Conservation (phyloP, 495 filamentous ascomycete species). For the Neurospora sublineolata region DNA sequence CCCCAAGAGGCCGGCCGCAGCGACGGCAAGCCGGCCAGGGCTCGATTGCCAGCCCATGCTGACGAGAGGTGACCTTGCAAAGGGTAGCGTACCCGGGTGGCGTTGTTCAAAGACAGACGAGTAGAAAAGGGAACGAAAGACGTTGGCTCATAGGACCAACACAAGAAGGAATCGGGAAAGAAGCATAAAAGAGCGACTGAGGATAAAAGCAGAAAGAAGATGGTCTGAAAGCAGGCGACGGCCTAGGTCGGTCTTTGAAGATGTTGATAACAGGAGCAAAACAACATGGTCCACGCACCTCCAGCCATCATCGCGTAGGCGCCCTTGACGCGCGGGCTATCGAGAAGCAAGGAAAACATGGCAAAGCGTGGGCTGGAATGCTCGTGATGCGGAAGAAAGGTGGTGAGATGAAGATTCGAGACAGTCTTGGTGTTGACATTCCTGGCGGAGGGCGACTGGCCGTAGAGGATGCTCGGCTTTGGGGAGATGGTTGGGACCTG, state of each 20-base stretch:
- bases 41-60: conserved; percentile 15
- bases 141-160: not conserved
- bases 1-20: conserved; percentile 14
- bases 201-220: not conserved
- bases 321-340: not conserved
- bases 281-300: not conserved
- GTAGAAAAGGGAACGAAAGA: not conserved
- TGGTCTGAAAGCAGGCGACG: not conserved
- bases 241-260: conserved; percentile 1
- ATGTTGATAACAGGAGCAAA: not conserved
- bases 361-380: conserved; percentile 1
- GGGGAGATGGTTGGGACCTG: not conserved
- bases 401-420: not conserved
- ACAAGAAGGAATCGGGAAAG: not conserved
- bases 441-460: not conserved
- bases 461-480: not conserved
- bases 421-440: not conserved
- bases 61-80: not conserved
- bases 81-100: not conserved
- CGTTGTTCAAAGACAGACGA: not conserved
- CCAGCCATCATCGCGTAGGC: not conserved
- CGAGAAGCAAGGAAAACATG: not conserved
- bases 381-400: not conserved
- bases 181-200: not conserved
- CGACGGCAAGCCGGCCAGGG: conserved; percentile 15